Percentiles rank a stretch among this genome's conserved stretches.
Evolutionary conservation across 2,329 filamentous ascomycete species (phyloP).

Genomic region (Parafenestella ontariensis): DNA sequence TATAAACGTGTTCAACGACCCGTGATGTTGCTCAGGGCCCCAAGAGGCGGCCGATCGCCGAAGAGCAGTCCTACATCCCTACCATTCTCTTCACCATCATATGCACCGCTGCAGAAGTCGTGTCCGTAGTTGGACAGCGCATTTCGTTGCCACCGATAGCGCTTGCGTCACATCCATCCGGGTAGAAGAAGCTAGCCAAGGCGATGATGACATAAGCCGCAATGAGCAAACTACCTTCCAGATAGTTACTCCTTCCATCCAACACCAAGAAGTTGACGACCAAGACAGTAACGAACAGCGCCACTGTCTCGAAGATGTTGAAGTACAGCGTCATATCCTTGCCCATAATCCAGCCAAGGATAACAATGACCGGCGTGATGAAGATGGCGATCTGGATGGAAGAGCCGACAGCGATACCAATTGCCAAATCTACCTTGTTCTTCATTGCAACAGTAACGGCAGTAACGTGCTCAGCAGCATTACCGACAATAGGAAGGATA

Average conservation of each 20-base stretch:
- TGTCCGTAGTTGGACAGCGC: constrained; percentile 7
- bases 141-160: constrained; percentile 55
- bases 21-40: constrained; percentile 1
- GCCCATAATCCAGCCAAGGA: constrained; percentile 80
- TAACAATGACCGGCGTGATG: constrained; percentile 76
- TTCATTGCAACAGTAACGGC: constrained; percentile 81
- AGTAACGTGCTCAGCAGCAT: constrained; percentile 82
- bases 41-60: background rate
- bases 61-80: constrained; percentile 12
- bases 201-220: constrained; percentile 83
- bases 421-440: constrained; percentile 85
- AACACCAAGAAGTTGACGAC: constrained; percentile 86
- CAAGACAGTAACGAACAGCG: constrained; percentile 82
- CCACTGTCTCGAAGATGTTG: constrained; percentile 69
- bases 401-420: constrained; percentile 79
- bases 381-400: constrained; percentile 83
- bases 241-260: constrained; percentile 83
- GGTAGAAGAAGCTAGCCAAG: constrained; percentile 59
- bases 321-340: constrained; percentile 72
- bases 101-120: constrained; percentile 13
- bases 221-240: constrained; percentile 78
- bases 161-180: constrained; percentile 48
- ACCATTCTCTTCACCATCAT: constrained; percentile 29
- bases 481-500: constrained; percentile 81
- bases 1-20: background rate